A percentile compares a stretch with the other conserved stretches of the same genome.
These are phyloP conservation scores for Ceratocystis papillata DNA, from an alignment of 2,329 filamentous ascomycete species.

Conservation along the genomic window DNA sequence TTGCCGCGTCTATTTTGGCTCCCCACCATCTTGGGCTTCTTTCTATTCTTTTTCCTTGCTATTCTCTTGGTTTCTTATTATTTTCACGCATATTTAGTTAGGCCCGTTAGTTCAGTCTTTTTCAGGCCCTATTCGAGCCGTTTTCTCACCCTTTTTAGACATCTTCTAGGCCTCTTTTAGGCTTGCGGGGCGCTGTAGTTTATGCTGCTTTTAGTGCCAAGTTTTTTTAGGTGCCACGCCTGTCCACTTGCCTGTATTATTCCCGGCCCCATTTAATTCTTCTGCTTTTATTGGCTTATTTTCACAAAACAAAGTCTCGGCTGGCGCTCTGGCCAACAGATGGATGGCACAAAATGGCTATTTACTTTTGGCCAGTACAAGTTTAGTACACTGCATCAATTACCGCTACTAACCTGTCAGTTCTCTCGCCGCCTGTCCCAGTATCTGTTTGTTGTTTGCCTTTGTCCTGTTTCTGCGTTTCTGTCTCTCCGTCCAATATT, in stretches of 20 bases:
- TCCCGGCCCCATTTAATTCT: background rate
- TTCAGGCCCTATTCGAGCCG: background rate
- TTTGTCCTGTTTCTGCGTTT: background rate
- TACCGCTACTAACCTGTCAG: background rate
- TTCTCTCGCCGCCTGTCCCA: background rate
- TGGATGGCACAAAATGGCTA: background rate
- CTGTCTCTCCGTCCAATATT: background rate
- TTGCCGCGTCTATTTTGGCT: background rate
- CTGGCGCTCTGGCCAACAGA: background rate
- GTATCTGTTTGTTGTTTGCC: background rate
- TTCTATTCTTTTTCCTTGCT: too few species aligned
- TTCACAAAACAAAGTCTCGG: background rate
- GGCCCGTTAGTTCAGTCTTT: too few species aligned
- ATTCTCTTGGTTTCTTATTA: too few species aligned
- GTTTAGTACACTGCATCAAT: background rate
- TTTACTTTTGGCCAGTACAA: constrained; percentile 13
- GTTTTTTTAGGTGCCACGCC: background rate
- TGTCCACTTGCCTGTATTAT: background rate
- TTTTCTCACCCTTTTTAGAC: background rate
- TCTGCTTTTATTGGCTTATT: background rate
- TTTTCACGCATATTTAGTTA: too few species aligned
- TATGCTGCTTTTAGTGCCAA: constrained; percentile 3
- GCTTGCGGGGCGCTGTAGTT: background rate
- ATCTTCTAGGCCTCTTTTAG: background rate
- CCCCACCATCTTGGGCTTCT: too few species aligned